These are phyloP conservation scores for Metschnikowia henanensis DNA, from an alignment of 805 yeast genomes.

Conservation along the genomic window DNA sequence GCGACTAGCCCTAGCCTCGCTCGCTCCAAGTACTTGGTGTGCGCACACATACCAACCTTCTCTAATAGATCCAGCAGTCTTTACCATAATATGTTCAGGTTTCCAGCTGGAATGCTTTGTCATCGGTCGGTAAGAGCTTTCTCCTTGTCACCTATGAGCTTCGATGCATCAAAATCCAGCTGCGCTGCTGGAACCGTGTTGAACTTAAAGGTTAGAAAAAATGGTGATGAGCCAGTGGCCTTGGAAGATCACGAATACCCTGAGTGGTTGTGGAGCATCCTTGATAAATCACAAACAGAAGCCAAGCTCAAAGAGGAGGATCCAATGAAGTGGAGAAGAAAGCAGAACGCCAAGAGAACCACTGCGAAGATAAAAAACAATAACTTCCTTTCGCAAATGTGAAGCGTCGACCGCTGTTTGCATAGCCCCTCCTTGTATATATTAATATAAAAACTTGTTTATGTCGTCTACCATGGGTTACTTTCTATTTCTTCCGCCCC, in stretches of 20 bases:
- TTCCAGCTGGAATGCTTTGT: conserved; percentile 9
- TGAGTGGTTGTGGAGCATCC: conserved; percentile 87
- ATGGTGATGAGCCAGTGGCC: conserved; percentile 88
- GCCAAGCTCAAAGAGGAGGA: conserved; percentile 59
- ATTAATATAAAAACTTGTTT: neutral
- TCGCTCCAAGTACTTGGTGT: neutral
- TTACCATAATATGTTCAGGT: conserved; percentile 9
- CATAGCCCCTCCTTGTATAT: conserved; percentile 10
- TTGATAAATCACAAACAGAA: conserved; percentile 65
- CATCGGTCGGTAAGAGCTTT: conserved; percentile 11
- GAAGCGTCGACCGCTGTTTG: conserved; percentile 5
- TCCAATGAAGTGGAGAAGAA: conserved; percentile 62
- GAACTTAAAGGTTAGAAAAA: conserved; percentile 70
- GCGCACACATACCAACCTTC: neutral
- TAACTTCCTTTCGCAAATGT: conserved; percentile 61
- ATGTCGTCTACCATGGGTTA: conserved; percentile 62
- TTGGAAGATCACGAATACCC: conserved; percentile 88
- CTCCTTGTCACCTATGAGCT: conserved; percentile 9
- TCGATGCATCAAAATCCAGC: conserved; percentile 37
- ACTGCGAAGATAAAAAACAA: conserved; percentile 70
- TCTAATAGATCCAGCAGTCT: neutral
- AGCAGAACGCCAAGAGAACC: conserved; percentile 65
- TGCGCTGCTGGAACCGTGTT: conserved; percentile 73
- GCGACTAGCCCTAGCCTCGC: neutral
- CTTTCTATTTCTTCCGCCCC: conserved; percentile 51